phyloP scores from a whole-genome alignment of 2,329 filamentous ascomycete genomes.

The Alternaria viburni region DNA sequence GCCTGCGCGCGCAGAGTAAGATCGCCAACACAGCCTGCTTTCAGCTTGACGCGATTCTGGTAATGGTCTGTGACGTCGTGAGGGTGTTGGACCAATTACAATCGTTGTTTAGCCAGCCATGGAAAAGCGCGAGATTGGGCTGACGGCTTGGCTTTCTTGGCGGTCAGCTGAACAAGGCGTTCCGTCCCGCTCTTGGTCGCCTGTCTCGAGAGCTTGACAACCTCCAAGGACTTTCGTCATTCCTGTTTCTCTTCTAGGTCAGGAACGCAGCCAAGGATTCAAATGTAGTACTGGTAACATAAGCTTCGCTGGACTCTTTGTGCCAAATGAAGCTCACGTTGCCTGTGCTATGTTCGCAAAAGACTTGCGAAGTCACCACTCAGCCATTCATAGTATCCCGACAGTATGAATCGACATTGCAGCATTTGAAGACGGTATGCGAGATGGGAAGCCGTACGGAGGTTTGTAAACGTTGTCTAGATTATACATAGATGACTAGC shows the following conservation, averaged over 20 bases:
- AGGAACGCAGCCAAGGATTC: background rate
- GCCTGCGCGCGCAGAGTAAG: slow-evolving; percentile 13
- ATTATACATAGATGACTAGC: background rate
- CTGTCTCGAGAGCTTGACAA: background rate
- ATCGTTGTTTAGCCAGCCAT: slow-evolving; percentile 11
- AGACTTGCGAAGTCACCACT: background rate
- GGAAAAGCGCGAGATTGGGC: slow-evolving; percentile 13
- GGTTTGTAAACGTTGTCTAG: background rate
- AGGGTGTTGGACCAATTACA: background rate
- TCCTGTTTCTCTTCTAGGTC: background rate
- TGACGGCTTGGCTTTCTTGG: slow-evolving; percentile 25
- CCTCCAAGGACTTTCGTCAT: background rate
- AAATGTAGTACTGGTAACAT: background rate
- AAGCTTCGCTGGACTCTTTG: background rate
- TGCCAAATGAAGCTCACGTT: background rate
- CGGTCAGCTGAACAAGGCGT: slow-evolving; percentile 1
- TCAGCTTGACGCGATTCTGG: background rate
- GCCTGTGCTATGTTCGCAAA: background rate
- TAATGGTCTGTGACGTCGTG: slow-evolving; percentile 17
- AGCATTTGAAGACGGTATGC: background rate
- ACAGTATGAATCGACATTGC: background rate
- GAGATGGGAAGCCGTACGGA: background rate
- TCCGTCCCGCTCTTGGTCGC: background rate
- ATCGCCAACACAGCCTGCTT: slow-evolving; percentile 27
- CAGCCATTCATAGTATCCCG: background rate